Evolutionary conservation across 345 rosid genomes (phyloP).

Genomic region (Hibiscus syriacus): DNA sequence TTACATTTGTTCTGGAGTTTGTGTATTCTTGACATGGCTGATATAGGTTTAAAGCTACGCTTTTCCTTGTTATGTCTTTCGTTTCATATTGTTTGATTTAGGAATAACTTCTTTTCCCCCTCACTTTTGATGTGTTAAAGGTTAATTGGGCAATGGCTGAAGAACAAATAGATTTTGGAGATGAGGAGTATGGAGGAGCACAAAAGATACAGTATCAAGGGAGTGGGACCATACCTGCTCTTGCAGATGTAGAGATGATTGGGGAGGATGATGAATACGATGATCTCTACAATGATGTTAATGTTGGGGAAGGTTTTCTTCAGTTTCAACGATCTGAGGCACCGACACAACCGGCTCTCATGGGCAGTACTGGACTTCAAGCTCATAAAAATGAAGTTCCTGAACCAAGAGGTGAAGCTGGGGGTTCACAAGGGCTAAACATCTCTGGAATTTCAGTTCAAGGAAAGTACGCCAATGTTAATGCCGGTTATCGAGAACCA

Average conservation of each 20-base stretch:
- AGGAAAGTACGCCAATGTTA: constrained; percentile 38
- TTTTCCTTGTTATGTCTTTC: constrained; percentile 1
- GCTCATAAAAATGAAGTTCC: constrained; percentile 28
- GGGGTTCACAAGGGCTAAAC: constrained; percentile 28
- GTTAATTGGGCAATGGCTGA: constrained; percentile 19
- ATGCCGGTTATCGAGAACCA: constrained; percentile 21
- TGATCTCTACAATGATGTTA: constrained; percentile 83
- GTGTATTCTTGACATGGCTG: neutral
- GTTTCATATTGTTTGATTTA: constrained; percentile 4
- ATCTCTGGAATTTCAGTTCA: constrained; percentile 37
- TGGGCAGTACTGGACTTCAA: constrained; percentile 35
- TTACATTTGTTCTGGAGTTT: neutral
- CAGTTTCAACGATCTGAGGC: constrained; percentile 50
- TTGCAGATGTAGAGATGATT: constrained; percentile 70
- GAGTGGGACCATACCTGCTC: constrained; percentile 74
- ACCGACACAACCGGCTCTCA: constrained; percentile 29
- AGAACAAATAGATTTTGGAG: constrained; percentile 11
- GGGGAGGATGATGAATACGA: constrained; percentile 81
- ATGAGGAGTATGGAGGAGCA: constrained; percentile 48
- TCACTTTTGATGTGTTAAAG: constrained; percentile 14
- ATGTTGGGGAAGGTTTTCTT: constrained; percentile 71
- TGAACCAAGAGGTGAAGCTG: constrained; percentile 34
- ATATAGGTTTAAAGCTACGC: neutral
- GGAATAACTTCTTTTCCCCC: neutral
- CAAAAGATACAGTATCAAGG: constrained; percentile 63